Percentiles rank a stretch among this genome's conserved stretches.
phyloP scores from a whole-genome alignment of 1,139 yeast genomes.

The Yamadazyma atlantica region DNA sequence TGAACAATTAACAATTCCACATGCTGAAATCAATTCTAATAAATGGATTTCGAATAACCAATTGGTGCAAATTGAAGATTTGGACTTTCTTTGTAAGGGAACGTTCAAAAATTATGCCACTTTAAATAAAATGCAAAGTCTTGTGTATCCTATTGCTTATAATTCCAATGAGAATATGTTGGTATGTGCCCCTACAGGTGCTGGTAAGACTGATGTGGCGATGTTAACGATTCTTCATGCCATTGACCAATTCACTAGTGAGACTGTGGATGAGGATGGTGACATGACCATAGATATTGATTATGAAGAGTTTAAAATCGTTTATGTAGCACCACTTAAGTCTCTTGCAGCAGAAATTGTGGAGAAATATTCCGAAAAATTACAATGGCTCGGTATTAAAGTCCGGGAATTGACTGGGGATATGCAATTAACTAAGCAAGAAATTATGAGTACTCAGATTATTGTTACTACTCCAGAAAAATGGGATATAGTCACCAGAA shows the following conservation, averaged over 20 bases:
- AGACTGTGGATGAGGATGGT: conserved; percentile 46
- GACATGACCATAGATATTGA: conserved; percentile 60
- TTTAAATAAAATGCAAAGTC: conserved; percentile 85
- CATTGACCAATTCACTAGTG: conserved; percentile 59
- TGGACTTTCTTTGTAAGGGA: conserved; percentile 79
- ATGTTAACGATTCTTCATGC: conserved; percentile 71
- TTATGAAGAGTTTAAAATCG: conserved; percentile 71
- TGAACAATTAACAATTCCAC: conserved; percentile 80
- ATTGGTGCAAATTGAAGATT: conserved; percentile 56
- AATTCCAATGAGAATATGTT: conserved; percentile 93
- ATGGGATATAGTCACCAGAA: conserved; percentile 97
- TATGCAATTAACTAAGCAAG: conserved; percentile 71
- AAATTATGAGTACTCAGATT: conserved; percentile 76
- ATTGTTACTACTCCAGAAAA: conserved; percentile 94
- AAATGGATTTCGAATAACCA: conserved; percentile 52
- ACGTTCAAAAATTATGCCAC: conserved; percentile 79
- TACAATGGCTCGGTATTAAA: conserved; percentile 80
- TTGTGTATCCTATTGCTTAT: conserved; percentile 91
- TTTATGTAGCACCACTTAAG: conserved; percentile 90
- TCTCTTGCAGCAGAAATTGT: conserved; percentile 98
- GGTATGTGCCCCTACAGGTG: conserved; percentile 98
- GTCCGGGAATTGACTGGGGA: conserved; percentile 95
- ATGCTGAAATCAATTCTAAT: conserved; percentile 52
- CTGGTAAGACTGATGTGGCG: conserved; percentile 97
- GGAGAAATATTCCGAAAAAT: conserved; percentile 76